Conservation (phyloP, 2,329 filamentous ascomycete genomes). For the Apiospora koreana region DNA sequence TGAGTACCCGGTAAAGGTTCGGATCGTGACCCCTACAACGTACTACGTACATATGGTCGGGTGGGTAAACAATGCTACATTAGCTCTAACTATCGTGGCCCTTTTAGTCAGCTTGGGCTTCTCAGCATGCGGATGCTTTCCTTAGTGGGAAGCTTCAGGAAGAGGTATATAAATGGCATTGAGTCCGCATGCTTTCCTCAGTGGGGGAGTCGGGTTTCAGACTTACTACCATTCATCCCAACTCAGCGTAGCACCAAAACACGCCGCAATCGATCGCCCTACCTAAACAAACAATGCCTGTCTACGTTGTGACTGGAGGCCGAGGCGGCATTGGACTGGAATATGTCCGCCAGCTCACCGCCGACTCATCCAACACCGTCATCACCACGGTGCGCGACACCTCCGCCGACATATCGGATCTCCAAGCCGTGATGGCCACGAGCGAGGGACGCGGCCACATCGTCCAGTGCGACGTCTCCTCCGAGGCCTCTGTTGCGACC, state of each 20-base stretch:
- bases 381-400: neutral
- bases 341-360: neutral
- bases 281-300: neutral
- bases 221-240: neutral
- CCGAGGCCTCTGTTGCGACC: slow-evolving; percentile 31
- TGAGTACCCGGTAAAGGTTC: neutral
- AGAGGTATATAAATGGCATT: neutral
- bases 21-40: too few relatives aligned
- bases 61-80: neutral
- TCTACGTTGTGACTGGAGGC: neutral
- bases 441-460: neutral
- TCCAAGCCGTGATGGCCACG: neutral
- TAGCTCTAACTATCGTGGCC: neutral
- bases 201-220: neutral
- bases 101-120: neutral
- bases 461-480: slow-evolving; percentile 35
- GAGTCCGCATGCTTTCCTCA: neutral
- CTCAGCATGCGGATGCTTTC: neutral
- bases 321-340: neutral
- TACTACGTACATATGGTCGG: too few relatives aligned
- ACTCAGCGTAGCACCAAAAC: neutral
- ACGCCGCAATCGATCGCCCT: neutral
- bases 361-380: neutral
- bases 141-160: neutral
- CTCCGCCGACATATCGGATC: neutral